Conservation (phyloP, 192 early-diverging fungal genomes). For the Nowakowskiella sp. region DNA sequence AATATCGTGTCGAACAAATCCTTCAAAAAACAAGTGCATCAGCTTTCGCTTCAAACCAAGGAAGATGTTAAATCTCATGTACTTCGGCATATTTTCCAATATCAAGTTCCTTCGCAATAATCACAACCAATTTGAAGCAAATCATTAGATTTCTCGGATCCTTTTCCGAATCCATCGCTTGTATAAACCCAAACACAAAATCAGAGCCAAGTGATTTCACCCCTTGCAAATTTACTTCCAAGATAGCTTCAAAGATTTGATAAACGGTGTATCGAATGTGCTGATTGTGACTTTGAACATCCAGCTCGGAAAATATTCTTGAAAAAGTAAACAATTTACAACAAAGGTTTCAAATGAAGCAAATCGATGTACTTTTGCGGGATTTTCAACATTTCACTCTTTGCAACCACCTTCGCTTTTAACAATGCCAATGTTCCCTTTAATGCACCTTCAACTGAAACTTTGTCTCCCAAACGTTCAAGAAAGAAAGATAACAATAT, state of each 20-base stretch:
- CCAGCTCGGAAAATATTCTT: conserved; percentile 73
- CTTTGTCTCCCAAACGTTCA: conserved; percentile 35
- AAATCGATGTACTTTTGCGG: conserved; percentile 10
- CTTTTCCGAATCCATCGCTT: conserved; percentile 94
- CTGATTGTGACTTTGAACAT: conserved; percentile 90
- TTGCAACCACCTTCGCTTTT: conserved; percentile 33
- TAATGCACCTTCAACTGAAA: conserved; percentile 26
- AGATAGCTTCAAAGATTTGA: conserved; percentile 58
- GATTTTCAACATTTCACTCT: conserved; percentile 9
- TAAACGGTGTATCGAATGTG: conserved; percentile 67
- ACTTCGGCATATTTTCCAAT: conserved; percentile 70
- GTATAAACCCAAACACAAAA: conserved; percentile 77
- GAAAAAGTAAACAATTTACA: neutral
- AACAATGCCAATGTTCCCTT: conserved; percentile 30
- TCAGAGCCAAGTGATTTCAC: conserved; percentile 57
- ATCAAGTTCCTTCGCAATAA: conserved; percentile 69
- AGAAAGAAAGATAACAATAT: conserved; percentile 40
- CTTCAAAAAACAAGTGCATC: too few relatives aligned
- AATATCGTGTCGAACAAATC: conserved; percentile 95
- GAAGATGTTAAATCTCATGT: conserved; percentile 1
- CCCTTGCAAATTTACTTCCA: conserved; percentile 51
- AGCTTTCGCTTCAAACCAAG: conserved; percentile 5
- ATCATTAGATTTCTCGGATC: conserved; percentile 92
- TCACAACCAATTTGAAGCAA: conserved; percentile 69
- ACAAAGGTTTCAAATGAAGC: conserved; percentile 10